Conservation (phyloP, 1,284 basidiomycete species). For the Inonotus hispidus region DNA sequence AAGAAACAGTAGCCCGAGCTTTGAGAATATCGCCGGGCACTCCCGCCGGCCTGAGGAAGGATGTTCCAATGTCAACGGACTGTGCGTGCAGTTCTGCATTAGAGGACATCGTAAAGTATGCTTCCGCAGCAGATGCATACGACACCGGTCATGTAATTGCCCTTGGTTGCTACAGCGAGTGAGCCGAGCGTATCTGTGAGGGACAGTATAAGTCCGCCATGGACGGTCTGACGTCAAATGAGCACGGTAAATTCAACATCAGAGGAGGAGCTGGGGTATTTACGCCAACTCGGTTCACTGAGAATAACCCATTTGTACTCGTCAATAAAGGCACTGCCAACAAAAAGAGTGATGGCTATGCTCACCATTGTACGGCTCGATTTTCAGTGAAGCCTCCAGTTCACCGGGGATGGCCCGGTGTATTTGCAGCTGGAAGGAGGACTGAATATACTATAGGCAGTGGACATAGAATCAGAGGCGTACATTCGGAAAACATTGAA, state of each 20-base stretch:
- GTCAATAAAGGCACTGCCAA: neutral
- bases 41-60: slow-evolving; percentile 73
- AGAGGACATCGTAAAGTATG: neutral
- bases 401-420: slow-evolving; percentile 57
- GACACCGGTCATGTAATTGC: slow-evolving; percentile 83
- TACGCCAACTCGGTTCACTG: slow-evolving; percentile 73
- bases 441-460: slow-evolving; percentile 3
- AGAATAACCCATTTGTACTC: slow-evolving; percentile 2
- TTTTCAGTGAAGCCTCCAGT: slow-evolving; percentile 61
- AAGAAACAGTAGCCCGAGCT: slow-evolving; percentile 56
- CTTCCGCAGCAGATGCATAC: neutral
- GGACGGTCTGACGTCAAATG: slow-evolving; percentile 43
- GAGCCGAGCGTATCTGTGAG: slow-evolving; percentile 84
- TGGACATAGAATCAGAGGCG: slow-evolving; percentile 21
- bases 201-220: slow-evolving; percentile 81
- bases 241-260: neutral
- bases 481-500: slow-evolving; percentile 73
- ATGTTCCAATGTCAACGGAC: slow-evolving; percentile 82
- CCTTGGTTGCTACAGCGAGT: slow-evolving; percentile 75
- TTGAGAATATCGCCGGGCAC: slow-evolving; percentile 57
- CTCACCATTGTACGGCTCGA: slow-evolving; percentile 69
- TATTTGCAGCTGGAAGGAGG: slow-evolving; percentile 49
- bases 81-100: neutral
- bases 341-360: slow-evolving; percentile 9
- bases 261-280: slow-evolving; percentile 23